Evolutionary conservation across 2,329 filamentous ascomycete species (phyloP).

Genomic region (Fusarium illudens): DNA sequence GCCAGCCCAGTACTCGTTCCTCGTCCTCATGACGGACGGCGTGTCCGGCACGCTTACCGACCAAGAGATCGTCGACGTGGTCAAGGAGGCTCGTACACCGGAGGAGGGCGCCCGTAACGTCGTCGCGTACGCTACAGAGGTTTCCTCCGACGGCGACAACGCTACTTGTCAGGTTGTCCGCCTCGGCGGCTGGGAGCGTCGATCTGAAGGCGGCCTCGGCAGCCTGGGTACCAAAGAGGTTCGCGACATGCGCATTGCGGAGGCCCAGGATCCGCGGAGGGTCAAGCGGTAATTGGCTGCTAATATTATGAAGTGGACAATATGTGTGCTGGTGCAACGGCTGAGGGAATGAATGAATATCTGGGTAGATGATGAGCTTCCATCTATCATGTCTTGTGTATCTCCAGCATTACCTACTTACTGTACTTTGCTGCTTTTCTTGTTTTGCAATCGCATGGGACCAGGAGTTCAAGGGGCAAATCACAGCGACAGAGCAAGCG

Average conservation of each 20-base stretch:
- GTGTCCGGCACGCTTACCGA: slow-evolving; percentile 86
- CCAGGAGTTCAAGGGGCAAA: slow-evolving; percentile 36
- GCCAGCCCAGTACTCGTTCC: slow-evolving; percentile 86
- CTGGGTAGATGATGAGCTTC: slow-evolving; percentile 2
- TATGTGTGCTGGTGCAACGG: not conserved
- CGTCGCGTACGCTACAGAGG: slow-evolving; percentile 88
- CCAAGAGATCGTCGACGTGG: slow-evolving; percentile 94
- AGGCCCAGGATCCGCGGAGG: slow-evolving; percentile 83
- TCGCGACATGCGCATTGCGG: slow-evolving; percentile 80
- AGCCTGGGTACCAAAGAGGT: slow-evolving; percentile 93
- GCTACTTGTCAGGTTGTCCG: slow-evolving; percentile 73
- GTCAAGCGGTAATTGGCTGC: slow-evolving; percentile 58
- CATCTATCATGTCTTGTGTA: slow-evolving; percentile 21
- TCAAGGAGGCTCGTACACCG: slow-evolving; percentile 92
- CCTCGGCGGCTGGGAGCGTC: slow-evolving; percentile 74
- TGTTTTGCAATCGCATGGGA: slow-evolving; percentile 37
- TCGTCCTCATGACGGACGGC: slow-evolving; percentile 89
- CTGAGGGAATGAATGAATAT: not conserved
- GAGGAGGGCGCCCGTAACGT: slow-evolving; percentile 83
- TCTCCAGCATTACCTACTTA: slow-evolving; percentile 4
- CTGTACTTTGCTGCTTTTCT: slow-evolving; percentile 18
- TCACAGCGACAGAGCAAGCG: slow-evolving; percentile 23
- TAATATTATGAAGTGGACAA: not conserved
- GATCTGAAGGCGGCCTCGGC: slow-evolving; percentile 85
- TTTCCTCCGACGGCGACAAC: slow-evolving; percentile 73